Evolutionary conservation across 1,284 basidiomycete species (phyloP).

Genomic region (Anthracocystis panici-leucophaei): DNA sequence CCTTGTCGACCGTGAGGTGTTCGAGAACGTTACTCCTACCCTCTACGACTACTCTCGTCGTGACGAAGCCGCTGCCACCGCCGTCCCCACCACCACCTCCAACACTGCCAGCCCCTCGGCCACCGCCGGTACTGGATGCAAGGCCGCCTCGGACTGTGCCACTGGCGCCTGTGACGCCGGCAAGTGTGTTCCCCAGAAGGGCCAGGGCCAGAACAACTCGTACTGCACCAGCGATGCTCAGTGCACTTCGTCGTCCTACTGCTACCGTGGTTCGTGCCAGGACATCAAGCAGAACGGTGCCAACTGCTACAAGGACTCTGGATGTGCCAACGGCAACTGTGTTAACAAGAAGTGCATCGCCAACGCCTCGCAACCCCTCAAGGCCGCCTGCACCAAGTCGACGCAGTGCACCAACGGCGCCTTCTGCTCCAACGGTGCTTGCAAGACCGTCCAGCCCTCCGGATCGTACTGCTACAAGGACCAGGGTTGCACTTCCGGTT

Average conservation of each 20-base stretch:
- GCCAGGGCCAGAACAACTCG: constrained; percentile 21
- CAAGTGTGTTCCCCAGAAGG: constrained; percentile 32
- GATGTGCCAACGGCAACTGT: constrained; percentile 30
- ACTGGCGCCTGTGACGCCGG: constrained; percentile 27
- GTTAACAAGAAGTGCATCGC: constrained; percentile 34
- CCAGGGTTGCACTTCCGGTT: constrained; percentile 31
- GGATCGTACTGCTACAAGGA: constrained; percentile 46
- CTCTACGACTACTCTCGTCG: constrained; percentile 41
- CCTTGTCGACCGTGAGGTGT: constrained; percentile 43
- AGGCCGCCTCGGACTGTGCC: constrained; percentile 25
- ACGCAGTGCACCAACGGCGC: constrained; percentile 22
- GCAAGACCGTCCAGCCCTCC: constrained; percentile 12
- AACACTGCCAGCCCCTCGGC: constrained; percentile 7
- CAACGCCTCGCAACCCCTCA: constrained; percentile 17
- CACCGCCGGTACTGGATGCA: constrained; percentile 26
- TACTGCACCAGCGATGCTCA: constrained; percentile 35
- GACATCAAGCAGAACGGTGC: constrained; percentile 26
- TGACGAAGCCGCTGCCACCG: constrained; percentile 15
- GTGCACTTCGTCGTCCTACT: constrained; percentile 31
- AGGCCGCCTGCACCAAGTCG: constrained; percentile 24
- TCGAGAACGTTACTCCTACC: constrained; percentile 42
- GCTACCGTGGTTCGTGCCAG: constrained; percentile 44
- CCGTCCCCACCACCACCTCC: constrained; percentile 17
- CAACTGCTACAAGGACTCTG: constrained; percentile 44
- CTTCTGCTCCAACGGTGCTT: constrained; percentile 38